These are phyloP conservation scores for Colletotrichum camelliae DNA, from an alignment of 2,329 filamentous ascomycete genomes.

Conservation along the genomic window DNA sequence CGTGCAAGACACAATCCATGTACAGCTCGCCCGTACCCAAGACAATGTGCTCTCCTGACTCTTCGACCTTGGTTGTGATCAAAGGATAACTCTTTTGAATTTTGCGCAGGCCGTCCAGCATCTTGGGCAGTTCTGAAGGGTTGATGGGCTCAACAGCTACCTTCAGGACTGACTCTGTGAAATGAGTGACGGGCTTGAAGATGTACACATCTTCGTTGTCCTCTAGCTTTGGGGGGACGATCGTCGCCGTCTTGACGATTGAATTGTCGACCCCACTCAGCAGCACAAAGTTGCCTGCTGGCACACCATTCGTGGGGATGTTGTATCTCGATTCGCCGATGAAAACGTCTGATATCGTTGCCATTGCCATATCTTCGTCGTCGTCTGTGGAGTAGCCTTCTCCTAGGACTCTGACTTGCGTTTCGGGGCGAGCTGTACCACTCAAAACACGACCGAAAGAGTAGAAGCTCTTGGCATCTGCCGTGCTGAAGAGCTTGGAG, in stretches of 20 bases:
- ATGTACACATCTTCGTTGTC: constrained; percentile 94
- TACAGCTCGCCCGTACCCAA: constrained; percentile 98
- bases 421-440: constrained; percentile 82
- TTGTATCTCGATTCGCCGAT: constrained; percentile 94
- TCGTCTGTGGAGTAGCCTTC: constrained; percentile 97
- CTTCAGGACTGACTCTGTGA: constrained; percentile 97
- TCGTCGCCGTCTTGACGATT: constrained; percentile 95
- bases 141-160: constrained; percentile 98
- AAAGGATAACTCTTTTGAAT: constrained; percentile 98
- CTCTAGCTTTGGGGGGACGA: constrained; percentile 80
- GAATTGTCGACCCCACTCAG: constrained; percentile 94
- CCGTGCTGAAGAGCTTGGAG: constrained; percentile 90
- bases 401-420: constrained; percentile 87
- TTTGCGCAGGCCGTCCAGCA: constrained; percentile 95
- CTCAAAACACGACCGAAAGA: constrained; percentile 92
- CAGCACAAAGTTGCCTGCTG: constrained; percentile 93
- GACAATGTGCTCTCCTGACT: constrained; percentile 95
- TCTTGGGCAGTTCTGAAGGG: constrained; percentile 96
- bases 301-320: constrained; percentile 87
- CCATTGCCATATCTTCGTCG: constrained; percentile 94
- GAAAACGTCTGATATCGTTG: constrained; percentile 84
- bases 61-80: constrained; percentile 95
- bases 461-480: constrained; percentile 89
- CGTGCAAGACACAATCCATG: constrained; percentile 98
- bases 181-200: constrained; percentile 90